Percentiles rank a stretch among this genome's conserved stretches.
phyloP scores from a whole-genome alignment of 208 protist species.

The Herpetomonas samuelpessoai region DNA sequence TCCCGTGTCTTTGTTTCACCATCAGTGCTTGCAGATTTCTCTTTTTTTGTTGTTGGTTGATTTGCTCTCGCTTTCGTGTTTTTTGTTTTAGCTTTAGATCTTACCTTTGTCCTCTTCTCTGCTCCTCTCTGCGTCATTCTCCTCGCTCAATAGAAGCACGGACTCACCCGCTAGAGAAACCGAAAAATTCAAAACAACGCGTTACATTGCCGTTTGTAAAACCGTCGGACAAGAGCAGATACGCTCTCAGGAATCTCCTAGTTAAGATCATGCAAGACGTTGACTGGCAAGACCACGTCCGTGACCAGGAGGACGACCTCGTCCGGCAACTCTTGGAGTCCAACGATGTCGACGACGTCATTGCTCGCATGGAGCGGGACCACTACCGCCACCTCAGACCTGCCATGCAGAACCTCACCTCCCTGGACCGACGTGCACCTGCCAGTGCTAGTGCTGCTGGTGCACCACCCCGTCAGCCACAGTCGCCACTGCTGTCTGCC shows the following conservation, averaged over 20 bases:
- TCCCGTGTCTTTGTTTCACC: background rate
- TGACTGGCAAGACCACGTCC: constrained; percentile 23
- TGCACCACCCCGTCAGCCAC: background rate
- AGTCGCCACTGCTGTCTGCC: background rate
- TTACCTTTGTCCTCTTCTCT: background rate
- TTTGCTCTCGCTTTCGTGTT: background rate
- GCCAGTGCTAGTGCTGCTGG: background rate
- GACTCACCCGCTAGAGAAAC: background rate
- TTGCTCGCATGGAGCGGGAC: constrained; percentile 60
- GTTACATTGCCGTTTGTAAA: background rate
- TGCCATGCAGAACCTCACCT: constrained; percentile 28
- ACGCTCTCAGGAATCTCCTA: no score
- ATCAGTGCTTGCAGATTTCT: constrained; percentile 5
- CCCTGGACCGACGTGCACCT: constrained; percentile 25
- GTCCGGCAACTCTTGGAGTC: constrained; percentile 71
- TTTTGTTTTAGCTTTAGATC: background rate
- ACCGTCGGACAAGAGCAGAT: background rate
- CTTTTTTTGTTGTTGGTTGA: constrained; percentile 17
- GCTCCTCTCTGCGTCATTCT: background rate
- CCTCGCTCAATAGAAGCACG: background rate
- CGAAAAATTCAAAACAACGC: background rate
- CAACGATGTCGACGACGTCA: constrained; percentile 62
- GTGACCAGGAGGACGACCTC: constrained; percentile 60
- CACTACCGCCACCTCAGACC: constrained; percentile 40
- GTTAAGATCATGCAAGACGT: background rate